A percentile compares a stretch with the other conserved stretches of the same genome.
Conservation (phyloP, 2,329 filamentous ascomycete genomes). For the Purpureocillium lavendulum region DNA sequence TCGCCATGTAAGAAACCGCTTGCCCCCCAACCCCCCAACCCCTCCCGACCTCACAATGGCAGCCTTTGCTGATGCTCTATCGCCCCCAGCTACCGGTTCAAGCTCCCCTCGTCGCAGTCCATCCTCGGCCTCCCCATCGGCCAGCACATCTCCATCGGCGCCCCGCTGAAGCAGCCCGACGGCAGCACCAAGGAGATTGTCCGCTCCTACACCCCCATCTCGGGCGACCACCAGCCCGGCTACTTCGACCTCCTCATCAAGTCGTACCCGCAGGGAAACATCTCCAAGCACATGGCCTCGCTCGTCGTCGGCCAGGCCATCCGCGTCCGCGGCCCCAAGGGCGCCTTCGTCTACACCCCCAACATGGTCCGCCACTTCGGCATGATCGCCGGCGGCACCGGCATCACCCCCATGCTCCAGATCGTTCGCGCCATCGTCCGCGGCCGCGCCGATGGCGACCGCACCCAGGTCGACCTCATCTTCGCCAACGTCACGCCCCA, state of each 20-base stretch:
- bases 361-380: conserved; percentile 96
- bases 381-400: conserved; percentile 96
- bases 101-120: conserved; percentile 65
- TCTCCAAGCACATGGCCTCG: conserved; percentile 83
- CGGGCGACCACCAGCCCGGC: conserved; percentile 79
- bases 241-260: conserved; percentile 97
- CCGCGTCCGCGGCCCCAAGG: conserved; percentile 89
- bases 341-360: conserved; percentile 92
- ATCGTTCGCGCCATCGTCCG: conserved; percentile 85
- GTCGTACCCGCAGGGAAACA: conserved; percentile 95
- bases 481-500: conserved; percentile 93
- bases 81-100: conserved; percentile 72
- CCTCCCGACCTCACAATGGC: too few relatives aligned
- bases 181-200: conserved; percentile 76
- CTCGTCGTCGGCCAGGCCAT: conserved; percentile 80
- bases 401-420: conserved; percentile 98
- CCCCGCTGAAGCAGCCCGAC: conserved; percentile 57
- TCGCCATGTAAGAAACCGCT: conserved; percentile 91
- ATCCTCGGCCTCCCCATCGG: conserved; percentile 96
- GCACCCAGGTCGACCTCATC: conserved; percentile 85
- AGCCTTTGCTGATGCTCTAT: conserved; percentile 6
- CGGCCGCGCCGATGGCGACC: conserved; percentile 69
- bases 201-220: conserved; percentile 87
- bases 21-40: too few relatives aligned
- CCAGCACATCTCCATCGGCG: conserved; percentile 96